Evolutionary conservation across 441 rosid species (phyloP).

Genomic region (Jatropha podagrica): DNA sequence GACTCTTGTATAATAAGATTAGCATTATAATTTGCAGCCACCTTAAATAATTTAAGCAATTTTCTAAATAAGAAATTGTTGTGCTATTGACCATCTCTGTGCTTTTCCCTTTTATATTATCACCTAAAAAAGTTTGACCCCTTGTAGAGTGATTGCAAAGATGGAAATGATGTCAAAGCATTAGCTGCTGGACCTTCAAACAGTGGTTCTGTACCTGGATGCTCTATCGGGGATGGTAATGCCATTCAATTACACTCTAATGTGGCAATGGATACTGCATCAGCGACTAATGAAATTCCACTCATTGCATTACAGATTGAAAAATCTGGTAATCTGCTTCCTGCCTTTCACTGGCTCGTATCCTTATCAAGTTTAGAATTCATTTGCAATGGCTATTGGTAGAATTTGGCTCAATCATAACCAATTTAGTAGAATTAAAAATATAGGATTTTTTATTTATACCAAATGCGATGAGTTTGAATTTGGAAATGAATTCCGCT

Average conservation of each 20-base stretch:
- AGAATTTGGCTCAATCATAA: neutral
- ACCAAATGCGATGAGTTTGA: neutral
- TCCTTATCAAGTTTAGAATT: too few species aligned
- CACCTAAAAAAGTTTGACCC: too few species aligned
- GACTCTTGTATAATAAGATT: too few species aligned
- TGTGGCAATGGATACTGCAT: constrained; percentile 2
- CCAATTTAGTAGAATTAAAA: neutral
- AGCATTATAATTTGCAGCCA: too few species aligned
- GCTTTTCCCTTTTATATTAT: too few species aligned
- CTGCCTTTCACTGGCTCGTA: neutral
- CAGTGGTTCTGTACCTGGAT: neutral
- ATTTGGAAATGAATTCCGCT: too few species aligned
- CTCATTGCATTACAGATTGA: constrained; percentile 4
- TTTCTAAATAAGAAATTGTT: too few species aligned
- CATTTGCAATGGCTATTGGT: too few species aligned
- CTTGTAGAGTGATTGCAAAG: neutral
- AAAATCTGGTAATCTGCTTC: constrained; percentile 15
- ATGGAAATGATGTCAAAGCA: constrained; percentile 3
- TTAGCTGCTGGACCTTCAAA: constrained; percentile 19
- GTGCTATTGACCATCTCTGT: too few species aligned
- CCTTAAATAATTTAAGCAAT: too few species aligned
- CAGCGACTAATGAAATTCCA: neutral
- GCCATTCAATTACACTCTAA: neutral
- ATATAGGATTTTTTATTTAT: too few species aligned
- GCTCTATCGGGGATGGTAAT: neutral